Evolutionary conservation across 805 yeast species (phyloP).

Genomic region (Cephaloascus albidus): DNA sequence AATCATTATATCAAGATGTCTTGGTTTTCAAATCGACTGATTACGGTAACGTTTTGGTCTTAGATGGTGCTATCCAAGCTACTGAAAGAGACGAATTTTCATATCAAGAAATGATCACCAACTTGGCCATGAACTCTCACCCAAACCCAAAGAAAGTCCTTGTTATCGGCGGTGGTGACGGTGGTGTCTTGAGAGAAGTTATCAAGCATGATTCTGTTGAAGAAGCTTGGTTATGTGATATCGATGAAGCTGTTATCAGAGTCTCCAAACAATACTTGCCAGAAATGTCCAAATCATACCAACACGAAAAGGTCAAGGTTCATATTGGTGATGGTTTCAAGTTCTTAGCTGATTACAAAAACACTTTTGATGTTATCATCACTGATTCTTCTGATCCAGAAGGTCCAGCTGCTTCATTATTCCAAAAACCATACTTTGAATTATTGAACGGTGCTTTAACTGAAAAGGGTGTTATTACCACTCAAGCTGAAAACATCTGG

Average conservation of each 20-base stretch:
- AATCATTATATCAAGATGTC: conserved; percentile 88
- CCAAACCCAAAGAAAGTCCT: conserved; percentile 90
- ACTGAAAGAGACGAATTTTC: conserved; percentile 97
- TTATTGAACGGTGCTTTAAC: conserved; percentile 82
- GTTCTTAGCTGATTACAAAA: conserved; percentile 73
- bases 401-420: conserved; percentile 92
- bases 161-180: conserved; percentile 98
- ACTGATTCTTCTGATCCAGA: conserved; percentile 98
- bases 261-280: conserved; percentile 85
- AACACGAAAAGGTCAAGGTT: conserved; percentile 83
- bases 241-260: conserved; percentile 87
- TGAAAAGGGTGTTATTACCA: conserved; percentile 82
- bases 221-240: conserved; percentile 87
- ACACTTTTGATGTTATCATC: conserved; percentile 88
- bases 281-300: conserved; percentile 72
- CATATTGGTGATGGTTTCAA: conserved; percentile 98
- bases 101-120: conserved; percentile 97
- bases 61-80: conserved; percentile 92
- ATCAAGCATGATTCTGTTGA: conserved; percentile 84
- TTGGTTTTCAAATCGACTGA: conserved; percentile 86
- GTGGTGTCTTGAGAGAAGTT: conserved; percentile 93
- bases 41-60: conserved; percentile 91
- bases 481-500: conserved; percentile 96
- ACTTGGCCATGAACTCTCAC: conserved; percentile 86
- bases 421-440: conserved; percentile 87